phyloP scores from a whole-genome alignment of 2,329 filamentous ascomycete species.

The Acephala macrosclerotiorum region DNA sequence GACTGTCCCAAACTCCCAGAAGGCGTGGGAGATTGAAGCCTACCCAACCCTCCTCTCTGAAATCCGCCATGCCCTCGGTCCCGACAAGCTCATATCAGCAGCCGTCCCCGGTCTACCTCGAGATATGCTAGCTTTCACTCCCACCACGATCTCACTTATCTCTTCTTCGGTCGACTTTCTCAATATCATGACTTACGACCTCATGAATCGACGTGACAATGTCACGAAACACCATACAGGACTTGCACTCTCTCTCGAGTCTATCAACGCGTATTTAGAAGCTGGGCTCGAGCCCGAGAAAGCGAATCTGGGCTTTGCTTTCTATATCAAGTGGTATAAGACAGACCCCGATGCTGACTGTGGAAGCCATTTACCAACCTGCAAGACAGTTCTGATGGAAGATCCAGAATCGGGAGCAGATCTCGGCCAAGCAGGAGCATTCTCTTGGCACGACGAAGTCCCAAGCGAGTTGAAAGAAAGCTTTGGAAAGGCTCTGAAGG shows the following conservation, averaged over 20 bases:
- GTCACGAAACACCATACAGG: constrained; percentile 70
- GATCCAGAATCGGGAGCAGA: constrained; percentile 64
- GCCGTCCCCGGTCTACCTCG: constrained; percentile 69
- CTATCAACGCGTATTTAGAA: constrained; percentile 65
- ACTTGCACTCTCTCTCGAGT: constrained; percentile 60
- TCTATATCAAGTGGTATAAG: constrained; percentile 71
- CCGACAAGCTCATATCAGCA: constrained; percentile 67
- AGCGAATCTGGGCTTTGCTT: constrained; percentile 70
- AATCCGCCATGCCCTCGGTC: constrained; percentile 63
- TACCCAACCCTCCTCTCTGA: constrained; percentile 68
- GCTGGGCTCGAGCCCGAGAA: constrained; percentile 55
- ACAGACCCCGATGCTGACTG: constrained; percentile 52
- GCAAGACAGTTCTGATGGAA: constrained; percentile 63
- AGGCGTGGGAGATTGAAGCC: constrained; percentile 66
- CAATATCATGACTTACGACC: constrained; percentile 75
- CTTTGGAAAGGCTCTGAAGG: constrained; percentile 60
- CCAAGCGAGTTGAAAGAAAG: constrained; percentile 61
- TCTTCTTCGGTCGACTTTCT: constrained; percentile 67
- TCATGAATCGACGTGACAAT: constrained; percentile 73
- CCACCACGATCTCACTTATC: constrained; percentile 64
- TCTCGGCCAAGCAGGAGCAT: constrained; percentile 62
- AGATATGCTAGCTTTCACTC: constrained; percentile 74
- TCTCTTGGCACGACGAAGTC: constrained; percentile 66
- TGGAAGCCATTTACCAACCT: constrained; percentile 54
- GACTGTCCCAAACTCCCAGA: constrained; percentile 64